Conservation (phyloP, 1,284 basidiomycete genomes). For the Ganoderma lingzhi region DNA sequence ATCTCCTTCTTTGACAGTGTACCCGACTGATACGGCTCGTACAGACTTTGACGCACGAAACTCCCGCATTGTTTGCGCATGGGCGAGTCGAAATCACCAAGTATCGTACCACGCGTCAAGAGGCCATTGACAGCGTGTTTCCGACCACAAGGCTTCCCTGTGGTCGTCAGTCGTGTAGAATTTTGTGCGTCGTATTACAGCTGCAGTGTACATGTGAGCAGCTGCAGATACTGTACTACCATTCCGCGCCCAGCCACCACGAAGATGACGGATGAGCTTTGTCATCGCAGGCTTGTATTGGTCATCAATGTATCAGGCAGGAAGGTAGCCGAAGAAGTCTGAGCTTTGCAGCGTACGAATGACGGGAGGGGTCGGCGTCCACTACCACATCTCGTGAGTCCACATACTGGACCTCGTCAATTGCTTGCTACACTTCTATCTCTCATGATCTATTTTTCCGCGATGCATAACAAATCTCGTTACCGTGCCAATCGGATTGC, state of each 20-base stretch:
- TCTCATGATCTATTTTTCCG: not conserved
- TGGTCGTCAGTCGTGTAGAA: not conserved
- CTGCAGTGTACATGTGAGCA: not conserved
- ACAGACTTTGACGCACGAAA: not conserved
- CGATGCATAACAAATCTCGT: not conserved
- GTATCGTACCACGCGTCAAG: slow-evolving; percentile 1
- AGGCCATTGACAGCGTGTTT: not conserved
- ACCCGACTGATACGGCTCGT: not conserved
- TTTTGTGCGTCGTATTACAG: slow-evolving; percentile 1
- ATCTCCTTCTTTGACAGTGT: not conserved
- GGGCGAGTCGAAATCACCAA: not conserved
- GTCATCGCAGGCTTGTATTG: slow-evolving; percentile 45
- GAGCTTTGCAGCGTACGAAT: slow-evolving; percentile 33
- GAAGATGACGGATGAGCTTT: slow-evolving; percentile 11
- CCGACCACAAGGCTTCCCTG: not conserved
- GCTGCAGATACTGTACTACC: not conserved
- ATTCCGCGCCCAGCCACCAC: not conserved
- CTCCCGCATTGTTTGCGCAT: not conserved
- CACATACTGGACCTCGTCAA: not conserved
- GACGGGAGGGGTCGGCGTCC: not conserved
- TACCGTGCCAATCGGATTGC: not conserved
- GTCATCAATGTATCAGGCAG: slow-evolving; percentile 42
- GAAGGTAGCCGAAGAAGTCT: slow-evolving; percentile 15
- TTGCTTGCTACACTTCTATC: not conserved
- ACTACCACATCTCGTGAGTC: not conserved